Conservation (phyloP, 805 yeast genomes). For the Osmozyma mogii region DNA sequence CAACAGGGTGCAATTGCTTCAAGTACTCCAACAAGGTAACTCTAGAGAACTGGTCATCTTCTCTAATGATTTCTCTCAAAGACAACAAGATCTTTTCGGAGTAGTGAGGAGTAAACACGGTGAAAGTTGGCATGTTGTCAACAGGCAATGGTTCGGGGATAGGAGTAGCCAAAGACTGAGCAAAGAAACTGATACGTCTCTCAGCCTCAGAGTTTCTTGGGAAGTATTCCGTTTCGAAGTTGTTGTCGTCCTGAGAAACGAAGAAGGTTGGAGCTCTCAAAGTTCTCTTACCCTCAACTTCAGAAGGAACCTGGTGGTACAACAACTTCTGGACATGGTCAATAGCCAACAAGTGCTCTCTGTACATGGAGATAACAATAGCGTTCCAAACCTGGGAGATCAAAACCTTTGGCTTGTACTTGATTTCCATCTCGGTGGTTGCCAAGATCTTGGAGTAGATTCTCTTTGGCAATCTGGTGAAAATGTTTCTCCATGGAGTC, state of each 20-base stretch:
- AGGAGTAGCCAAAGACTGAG: conserved; percentile 97
- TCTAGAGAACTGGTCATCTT: conserved; percentile 54
- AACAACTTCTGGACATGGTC: conserved; percentile 97
- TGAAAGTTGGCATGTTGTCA: conserved; percentile 87
- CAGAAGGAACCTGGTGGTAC: conserved; percentile 98
- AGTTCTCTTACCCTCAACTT: conserved; percentile 96
- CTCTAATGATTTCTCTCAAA: conserved; percentile 70
- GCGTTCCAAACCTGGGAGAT: conserved; percentile 99
- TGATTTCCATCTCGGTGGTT: conserved; percentile 97
- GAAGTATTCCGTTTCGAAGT: conserved; percentile 94
- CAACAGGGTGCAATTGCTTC: conserved; percentile 47
- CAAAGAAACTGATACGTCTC: conserved; percentile 98
- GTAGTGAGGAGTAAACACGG: conserved; percentile 83
- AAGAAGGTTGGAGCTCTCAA: conserved; percentile 98
- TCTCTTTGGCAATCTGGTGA: conserved; percentile 97
- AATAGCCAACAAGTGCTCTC: conserved; percentile 96
- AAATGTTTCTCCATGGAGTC: conserved; percentile 99
- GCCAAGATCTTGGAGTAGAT: conserved; percentile 96
- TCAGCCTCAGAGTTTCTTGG: conserved; percentile 97
- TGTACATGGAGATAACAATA: conserved; percentile 97
- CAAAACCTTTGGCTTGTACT: conserved; percentile 96
- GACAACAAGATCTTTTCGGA: conserved; percentile 73
- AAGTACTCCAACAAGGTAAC: conserved; percentile 48
- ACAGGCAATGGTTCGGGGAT: conserved; percentile 98
- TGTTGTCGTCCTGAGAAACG: conserved; percentile 93